Evolutionary conservation across 768 basidiomycete species (phyloP).

Genomic region (Suillus plorans): DNA sequence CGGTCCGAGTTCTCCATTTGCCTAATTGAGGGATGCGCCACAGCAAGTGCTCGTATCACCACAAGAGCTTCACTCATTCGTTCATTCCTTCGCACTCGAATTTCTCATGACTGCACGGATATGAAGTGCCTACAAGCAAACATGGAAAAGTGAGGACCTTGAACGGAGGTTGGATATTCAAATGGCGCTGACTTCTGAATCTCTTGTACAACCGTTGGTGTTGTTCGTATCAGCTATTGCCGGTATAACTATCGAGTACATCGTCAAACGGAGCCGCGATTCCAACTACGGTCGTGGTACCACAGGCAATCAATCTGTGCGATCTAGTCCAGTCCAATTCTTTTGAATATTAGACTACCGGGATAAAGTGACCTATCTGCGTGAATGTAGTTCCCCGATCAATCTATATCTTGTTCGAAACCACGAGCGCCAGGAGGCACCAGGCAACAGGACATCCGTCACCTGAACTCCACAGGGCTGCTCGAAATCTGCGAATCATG

Average conservation of each 20-base stretch:
- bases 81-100: background rate
- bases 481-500: background rate
- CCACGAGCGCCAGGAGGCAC: background rate
- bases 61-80: background rate
- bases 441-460: background rate
- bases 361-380: background rate
- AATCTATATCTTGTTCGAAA: background rate
- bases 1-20: background rate
- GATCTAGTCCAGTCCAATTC: background rate
- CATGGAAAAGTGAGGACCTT: background rate
- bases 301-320: background rate
- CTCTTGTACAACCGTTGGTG: background rate
- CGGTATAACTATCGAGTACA: background rate
- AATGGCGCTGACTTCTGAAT: background rate
- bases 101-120: constrained; percentile 3
- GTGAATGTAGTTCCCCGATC: background rate
- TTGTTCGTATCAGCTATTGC: background rate
- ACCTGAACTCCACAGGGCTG: background rate
- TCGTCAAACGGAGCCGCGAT: background rate
- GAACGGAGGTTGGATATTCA: background rate
- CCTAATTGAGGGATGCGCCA: too few species aligned
- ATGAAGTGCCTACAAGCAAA: background rate
- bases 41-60: too few species aligned
- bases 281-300: background rate
- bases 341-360: background rate